Conservation (phyloP, 208 protist genomes). For the Polymyxa betae region DNA sequence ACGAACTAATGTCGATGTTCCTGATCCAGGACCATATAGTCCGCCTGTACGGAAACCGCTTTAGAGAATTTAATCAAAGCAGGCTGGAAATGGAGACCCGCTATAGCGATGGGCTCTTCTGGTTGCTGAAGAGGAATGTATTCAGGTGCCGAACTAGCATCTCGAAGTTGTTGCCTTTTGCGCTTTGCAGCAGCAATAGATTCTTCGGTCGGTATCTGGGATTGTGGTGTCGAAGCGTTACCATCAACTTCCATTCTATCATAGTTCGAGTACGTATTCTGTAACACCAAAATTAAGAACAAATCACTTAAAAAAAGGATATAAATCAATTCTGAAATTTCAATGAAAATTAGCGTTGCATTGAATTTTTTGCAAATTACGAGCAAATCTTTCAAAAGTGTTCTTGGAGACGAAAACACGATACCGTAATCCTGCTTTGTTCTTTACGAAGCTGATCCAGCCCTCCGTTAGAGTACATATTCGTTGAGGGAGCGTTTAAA, state of each 20-base stretch:
- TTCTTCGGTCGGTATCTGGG: background rate
- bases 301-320: too few relatives aligned
- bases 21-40: background rate
- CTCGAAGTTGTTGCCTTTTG: background rate
- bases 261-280: background rate
- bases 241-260: too few relatives aligned
- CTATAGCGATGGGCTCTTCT: background rate
- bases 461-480: background rate
- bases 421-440: background rate
- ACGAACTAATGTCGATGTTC: background rate
- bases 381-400: too few relatives aligned
- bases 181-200: constrained; percentile 21
- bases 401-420: too few relatives aligned
- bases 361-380: too few relatives aligned
- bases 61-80: background rate
- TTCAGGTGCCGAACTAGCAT: background rate
- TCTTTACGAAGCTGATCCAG: background rate
- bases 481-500: background rate
- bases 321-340: too few relatives aligned
- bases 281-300: too few relatives aligned
- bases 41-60: background rate
- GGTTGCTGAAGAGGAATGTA: constrained; percentile 15
- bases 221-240: too few relatives aligned
- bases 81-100: background rate
- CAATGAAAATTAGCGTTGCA: too few relatives aligned